Evolutionary conservation across 2,329 filamentous ascomycete genomes (phyloP), one percentile per base, ranked within the genome.

Genomic region (Teratosphaeria gauchensis): DNA sequence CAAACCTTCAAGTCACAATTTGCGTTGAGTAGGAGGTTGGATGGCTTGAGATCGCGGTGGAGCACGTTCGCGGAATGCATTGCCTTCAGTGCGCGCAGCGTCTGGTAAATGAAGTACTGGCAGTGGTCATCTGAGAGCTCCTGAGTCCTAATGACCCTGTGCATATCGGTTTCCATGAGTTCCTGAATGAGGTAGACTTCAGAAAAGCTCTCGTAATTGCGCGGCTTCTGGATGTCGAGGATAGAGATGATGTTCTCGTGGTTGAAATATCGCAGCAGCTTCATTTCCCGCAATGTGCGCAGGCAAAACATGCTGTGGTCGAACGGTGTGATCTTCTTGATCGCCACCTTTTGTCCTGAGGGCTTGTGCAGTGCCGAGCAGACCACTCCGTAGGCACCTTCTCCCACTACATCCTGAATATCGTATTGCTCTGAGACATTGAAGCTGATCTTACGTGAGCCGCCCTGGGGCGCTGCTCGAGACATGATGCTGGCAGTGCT

Each of bases 51-150:
- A 76, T 99, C 94, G 73, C 94, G 88, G 75, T 99, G 94, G 11
- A 99, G 85, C 54, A 99, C 94, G 70, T 99, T 97, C 64, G 94
- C 94, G 14, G 94, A 97, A 78, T 99, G 94, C 92, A 99, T 97
- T 46, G 94, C 94, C 81, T 99, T 99, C 69, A 99, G 82, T 11
- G 92, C 94, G 69, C 94, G 91, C 59, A 99, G 84, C 1, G 94
- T 99, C 79, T 99, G 94, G 81, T 99, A 99, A 77, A 99, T 99
- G 78, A 99, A 99, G 80, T 99, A 99, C 76, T 99, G 94, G 83
- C 94, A 99, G 76, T 99, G 94, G 74, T 99, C 94, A 75, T 99
- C 94, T 42, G 94, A 97, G 53, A 99, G 84, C 72, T 99, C 94
- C 77, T 99, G 94, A 46, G 94, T 99, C 68, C 94, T 90, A 71